Evolutionary conservation across 2,329 filamentous ascomycete genomes (phyloP), one percentile per base, ranked within the genome.

Genomic region (Aureobasidium sp.): DNA sequence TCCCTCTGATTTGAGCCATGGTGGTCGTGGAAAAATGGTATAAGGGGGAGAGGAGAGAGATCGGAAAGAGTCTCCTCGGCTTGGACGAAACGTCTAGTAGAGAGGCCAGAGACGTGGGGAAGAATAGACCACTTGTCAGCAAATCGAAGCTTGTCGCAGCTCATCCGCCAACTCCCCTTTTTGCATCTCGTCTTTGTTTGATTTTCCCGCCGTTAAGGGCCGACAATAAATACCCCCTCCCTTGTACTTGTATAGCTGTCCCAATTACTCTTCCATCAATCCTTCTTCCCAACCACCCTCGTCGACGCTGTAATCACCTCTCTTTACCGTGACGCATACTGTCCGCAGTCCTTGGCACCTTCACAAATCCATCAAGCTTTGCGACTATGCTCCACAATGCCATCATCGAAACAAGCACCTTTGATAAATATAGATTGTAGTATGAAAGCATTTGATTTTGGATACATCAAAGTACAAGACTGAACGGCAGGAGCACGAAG

Each of bases 1-100:
- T 85, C 66, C 82, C 82, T 72, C 82, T 75, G 72, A 84, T 84
- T 70, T 83, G 81, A 68, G 82, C 79, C 81, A 84, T 84, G 27
- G 45, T 59, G 7, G 39, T 36, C 11, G 57, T 39, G 34, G 45
- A 48, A 48, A 37, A 48, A 50, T 59, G 57, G 36, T 59, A 27
- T 41, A 59, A 42, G 45, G 45, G 45, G 45, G 34, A 45, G 53
- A 54, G 37, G 36, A 42, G 37, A 42, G 32, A 25, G 41, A 3
- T 42, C 16, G 16, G 27, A 21, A 29, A 34, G 39, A 44, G 29
- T 57, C 54, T 58, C 25, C 37, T 54, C 37, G 13, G 37, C 5
- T n/a, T 21, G 42, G 27, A 36, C 41, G 53, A 37, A 21, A 54
- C 21, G 50, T 54, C 50, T 32, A 54, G 37, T 29, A 54, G 50